Evolutionary conservation across 1,139 yeast species (phyloP).

Genomic region (Yamadazyma conglobata): DNA sequence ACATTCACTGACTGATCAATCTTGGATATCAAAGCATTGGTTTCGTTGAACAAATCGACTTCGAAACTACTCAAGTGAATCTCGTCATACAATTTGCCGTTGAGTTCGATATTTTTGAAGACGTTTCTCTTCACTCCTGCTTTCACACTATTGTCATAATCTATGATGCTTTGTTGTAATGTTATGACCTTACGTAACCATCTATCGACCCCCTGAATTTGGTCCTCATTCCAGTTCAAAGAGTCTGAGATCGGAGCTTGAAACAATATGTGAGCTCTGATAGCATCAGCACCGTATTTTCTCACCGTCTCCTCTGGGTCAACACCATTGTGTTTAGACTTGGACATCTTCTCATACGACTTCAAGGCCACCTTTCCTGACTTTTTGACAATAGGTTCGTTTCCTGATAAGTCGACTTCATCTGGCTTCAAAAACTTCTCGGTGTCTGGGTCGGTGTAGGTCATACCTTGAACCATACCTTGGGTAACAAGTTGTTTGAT

Average conservation of each 20-base stretch:
- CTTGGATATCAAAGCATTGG: conserved; percentile 46
- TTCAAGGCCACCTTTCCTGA: conserved; percentile 53
- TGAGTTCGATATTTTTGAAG: conserved; percentile 19
- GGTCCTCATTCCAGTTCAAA: conserved; percentile 85
- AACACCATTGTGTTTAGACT: conserved; percentile 90
- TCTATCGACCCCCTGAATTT: conserved; percentile 80
- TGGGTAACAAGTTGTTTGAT: conserved; percentile 78
- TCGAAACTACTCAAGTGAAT: conserved; percentile 42
- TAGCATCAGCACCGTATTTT: conserved; percentile 91
- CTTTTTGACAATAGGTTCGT: conserved; percentile 41
- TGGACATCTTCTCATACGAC: conserved; percentile 89
- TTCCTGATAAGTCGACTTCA: conserved; percentile 47
- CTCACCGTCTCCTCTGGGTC: conserved; percentile 77
- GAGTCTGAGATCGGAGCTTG: conserved; percentile 86
- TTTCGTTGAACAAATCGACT: conserved; percentile 52
- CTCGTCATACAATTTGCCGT: conserved; percentile 16
- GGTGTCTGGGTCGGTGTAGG: conserved; percentile 66
- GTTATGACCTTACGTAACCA: conserved; percentile 69
- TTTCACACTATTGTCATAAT: conserved; percentile 3
- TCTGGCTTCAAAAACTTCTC: conserved; percentile 77
- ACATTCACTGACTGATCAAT: conserved; percentile 59
- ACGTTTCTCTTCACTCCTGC: conserved; percentile 1
- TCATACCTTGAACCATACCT: conserved; percentile 97
- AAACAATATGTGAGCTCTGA: conserved; percentile 89
- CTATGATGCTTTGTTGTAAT: conserved; percentile 25